These are phyloP conservation scores for Isabelozyma gotoi DNA, from an alignment of 805 yeast genomes.

Conservation along the genomic window DNA sequence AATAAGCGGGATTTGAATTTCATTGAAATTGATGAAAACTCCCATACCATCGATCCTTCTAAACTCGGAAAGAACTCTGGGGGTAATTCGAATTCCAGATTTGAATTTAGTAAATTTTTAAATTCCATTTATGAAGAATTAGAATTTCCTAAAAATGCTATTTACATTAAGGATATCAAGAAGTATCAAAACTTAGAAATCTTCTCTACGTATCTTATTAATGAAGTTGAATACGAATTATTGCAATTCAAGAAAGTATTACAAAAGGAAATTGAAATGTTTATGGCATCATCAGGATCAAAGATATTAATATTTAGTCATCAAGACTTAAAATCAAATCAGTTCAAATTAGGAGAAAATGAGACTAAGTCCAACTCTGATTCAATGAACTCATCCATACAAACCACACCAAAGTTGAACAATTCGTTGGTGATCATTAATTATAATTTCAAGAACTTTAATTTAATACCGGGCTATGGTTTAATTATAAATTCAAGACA, in stretches of 20 bases:
- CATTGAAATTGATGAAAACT: slow-evolving; percentile 18
- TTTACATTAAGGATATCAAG: slow-evolving; percentile 26
- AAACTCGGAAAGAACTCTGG: slow-evolving; percentile 4
- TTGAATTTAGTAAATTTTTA: slow-evolving; percentile 12
- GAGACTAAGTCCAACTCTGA: slow-evolving; percentile 6
- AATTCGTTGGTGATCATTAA: slow-evolving; percentile 15
- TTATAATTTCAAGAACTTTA: slow-evolving; percentile 30
- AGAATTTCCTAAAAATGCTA: slow-evolving; percentile 24
- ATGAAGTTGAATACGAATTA: slow-evolving; percentile 25
- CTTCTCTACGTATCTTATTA: slow-evolving; percentile 2
- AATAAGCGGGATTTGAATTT: slow-evolving; percentile 39
- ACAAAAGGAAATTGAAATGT: slow-evolving; percentile 28
- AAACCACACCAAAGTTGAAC: background rate
- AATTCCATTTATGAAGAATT: slow-evolving; percentile 18
- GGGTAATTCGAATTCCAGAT: background rate
- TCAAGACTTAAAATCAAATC: slow-evolving; percentile 28
- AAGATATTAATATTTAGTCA: slow-evolving; percentile 19
- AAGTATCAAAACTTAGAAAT: slow-evolving; percentile 19
- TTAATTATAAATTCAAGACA: slow-evolving; percentile 19
- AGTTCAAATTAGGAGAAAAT: slow-evolving; percentile 27
- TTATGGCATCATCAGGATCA: slow-evolving; percentile 18
- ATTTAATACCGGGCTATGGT: slow-evolving; percentile 35
- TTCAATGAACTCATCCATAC: too few relatives aligned
- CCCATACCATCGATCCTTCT: slow-evolving; percentile 18
- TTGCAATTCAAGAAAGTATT: slow-evolving; percentile 25